A percentile compares a stretch with the other conserved stretches of the same genome.
These are phyloP conservation scores for Termitomyces sp. DNA, from an alignment of 1,284 basidiomycete species.

Conservation along the genomic window DNA sequence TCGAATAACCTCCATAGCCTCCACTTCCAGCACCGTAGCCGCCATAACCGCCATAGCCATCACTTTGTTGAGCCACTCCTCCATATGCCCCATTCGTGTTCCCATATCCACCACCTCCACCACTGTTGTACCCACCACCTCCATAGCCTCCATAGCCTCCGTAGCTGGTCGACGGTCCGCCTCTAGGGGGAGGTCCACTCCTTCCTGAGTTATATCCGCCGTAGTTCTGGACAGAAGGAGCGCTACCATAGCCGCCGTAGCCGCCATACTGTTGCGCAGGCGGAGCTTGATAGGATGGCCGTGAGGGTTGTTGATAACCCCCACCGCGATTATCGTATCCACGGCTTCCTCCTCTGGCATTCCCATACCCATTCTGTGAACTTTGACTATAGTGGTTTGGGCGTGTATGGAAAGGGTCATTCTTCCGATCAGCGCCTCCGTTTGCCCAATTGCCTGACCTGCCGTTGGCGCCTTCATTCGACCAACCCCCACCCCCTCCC, in stretches of 20 bases:
- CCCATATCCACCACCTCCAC: constrained; percentile 12
- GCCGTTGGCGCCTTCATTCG: constrained; percentile 24
- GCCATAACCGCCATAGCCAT: constrained; percentile 17
- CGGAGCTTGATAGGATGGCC: constrained; percentile 25
- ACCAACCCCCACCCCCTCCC: constrained; percentile 44
- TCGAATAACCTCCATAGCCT: constrained; percentile 20
- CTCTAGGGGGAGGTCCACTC: constrained; percentile 14
- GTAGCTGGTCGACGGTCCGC: constrained; percentile 9
- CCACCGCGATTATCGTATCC: constrained; percentile 29
- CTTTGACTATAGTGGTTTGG: constrained; percentile 18
- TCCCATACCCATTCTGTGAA: constrained; percentile 19
- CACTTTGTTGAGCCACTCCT: constrained; percentile 2
- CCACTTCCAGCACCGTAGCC: constrained; percentile 12
- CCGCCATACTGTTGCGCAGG: constrained; percentile 20
- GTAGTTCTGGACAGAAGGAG: constrained; percentile 17
- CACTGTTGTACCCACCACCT: constrained; percentile 1
- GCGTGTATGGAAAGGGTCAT: constrained; percentile 20
- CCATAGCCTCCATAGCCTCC: constrained; percentile 18
- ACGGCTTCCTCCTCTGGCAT: constrained; percentile 17
- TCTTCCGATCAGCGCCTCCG: constrained; percentile 21
- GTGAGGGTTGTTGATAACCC: constrained; percentile 29
- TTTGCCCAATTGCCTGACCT: constrained; percentile 22
- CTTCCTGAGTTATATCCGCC: constrained; percentile 19
- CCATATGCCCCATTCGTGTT: constrained; percentile 17
- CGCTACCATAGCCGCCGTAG: constrained; percentile 28